Evolutionary conservation across 208 protist species (phyloP), one percentile per base, ranked within the genome.

Genomic region (Strigomonas culicis): DNA sequence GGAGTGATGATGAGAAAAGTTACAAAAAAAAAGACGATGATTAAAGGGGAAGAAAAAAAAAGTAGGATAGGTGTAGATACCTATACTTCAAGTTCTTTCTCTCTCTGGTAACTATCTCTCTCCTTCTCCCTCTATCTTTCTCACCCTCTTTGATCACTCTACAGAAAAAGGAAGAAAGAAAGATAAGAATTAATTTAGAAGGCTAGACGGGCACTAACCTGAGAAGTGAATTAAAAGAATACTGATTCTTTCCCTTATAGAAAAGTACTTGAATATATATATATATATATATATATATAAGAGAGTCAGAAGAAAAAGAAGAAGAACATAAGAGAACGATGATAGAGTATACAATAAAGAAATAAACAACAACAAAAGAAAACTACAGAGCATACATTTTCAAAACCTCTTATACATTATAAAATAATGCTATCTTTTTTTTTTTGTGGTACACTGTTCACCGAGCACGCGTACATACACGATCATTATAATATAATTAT

Each of bases 1-100:
- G 43, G 46, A 72, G 30, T 21, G 3, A 62, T 27, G 30, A 25
- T 44, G 56, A 66, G 32, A 55, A 66, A 17, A 62, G 58, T 41
- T 2, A 63, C 25, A 66, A 46, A 67, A 59, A 41, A 65, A 56
- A 63, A 24, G 44, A 49, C 7, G 4, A 44, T 7, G 31, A 31
- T 65, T 53, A 55, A 6, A 46, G 2, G n/a, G 57, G 47, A 56
- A 55, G n/a, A 57, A 41, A 41, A 22, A 41, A 46, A 21, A 49
- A 28, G 24, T 55, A 39, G 19, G n/a, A 58, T n/a, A 63, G 34
- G n/a, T n/a, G n/a, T 36, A 19, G n/a, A 60, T 25, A 28, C 34
- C 55, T 25, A n/a, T 27, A n/a, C 55, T 63, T n/a, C 17, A 47
- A 21, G 41, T 47, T 19, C 41, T 47, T 47, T 47, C 19, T 13